Percentiles rank a stretch among this genome's conserved stretches.
Evolutionary conservation across 2,329 filamentous ascomycete genomes (phyloP).

Genomic region (Scytalidium sp.): DNA sequence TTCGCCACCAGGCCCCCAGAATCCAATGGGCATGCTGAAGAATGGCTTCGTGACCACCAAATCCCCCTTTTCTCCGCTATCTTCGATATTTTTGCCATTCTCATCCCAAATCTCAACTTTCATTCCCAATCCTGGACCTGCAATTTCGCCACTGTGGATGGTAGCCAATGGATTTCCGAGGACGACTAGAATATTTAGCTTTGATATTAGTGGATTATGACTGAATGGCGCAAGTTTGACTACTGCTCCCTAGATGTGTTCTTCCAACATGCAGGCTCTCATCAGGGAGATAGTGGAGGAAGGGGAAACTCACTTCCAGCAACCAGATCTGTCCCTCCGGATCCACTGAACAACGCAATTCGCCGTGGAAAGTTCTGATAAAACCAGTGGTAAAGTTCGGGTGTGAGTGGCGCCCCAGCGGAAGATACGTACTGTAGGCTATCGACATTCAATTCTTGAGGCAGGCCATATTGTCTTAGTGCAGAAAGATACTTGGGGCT

Average conservation of each 20-base stretch:
- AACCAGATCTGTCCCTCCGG: conserved; percentile 2
- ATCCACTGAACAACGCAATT: conserved; percentile 55
- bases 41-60: conserved; percentile 61
- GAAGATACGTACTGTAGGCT: conserved; percentile 58
- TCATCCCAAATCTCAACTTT: conserved; percentile 53
- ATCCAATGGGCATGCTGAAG: conserved; percentile 68
- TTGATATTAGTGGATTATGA: too few relatives aligned
- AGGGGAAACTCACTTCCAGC: conserved; percentile 55
- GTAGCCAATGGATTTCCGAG: conserved; percentile 52
- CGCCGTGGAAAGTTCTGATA: conserved; percentile 59
- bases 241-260: too few relatives aligned
- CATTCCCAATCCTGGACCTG: conserved; percentile 46
- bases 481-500: background rate
- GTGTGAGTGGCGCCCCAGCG: conserved; percentile 76
- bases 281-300: too few relatives aligned
- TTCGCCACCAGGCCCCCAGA: conserved; percentile 49
- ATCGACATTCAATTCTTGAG: conserved; percentile 35
- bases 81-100: background rate
- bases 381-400: conserved; percentile 74
- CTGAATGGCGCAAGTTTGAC: too few relatives aligned
- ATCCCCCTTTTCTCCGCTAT: conserved; percentile 58
- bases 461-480: background rate
- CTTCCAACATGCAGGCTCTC: too few relatives aligned
- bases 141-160: conserved; percentile 53
- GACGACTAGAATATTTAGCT: conserved; percentile 1